phyloP scores from a whole-genome alignment of 163 green algal species.

The Scenedesmus sp. region DNA sequence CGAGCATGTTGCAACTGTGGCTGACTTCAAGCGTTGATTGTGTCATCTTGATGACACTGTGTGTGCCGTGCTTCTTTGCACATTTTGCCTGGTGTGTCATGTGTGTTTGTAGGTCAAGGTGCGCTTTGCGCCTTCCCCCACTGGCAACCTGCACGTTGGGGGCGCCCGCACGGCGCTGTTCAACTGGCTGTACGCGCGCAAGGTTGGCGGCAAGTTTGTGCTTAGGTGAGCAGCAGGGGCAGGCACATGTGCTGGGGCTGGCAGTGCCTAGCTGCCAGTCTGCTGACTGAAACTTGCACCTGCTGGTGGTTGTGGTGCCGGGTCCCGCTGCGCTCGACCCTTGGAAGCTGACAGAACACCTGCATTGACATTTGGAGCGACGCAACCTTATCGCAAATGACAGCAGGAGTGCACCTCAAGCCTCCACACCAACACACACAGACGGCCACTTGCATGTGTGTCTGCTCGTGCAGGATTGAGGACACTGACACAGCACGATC shows the following conservation, averaged over 20 bases:
- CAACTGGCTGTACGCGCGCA: conserved; percentile 98
- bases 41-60: too few species aligned
- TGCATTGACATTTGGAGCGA: too few species aligned
- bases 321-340: too few species aligned
- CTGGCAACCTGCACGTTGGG: conserved; percentile 97
- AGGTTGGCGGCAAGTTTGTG: conserved; percentile 93
- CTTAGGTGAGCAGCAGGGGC: conserved; percentile 75
- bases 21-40: too few species aligned
- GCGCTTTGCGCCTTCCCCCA: conserved; percentile 98
- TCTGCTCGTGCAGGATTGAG: conserved; percentile 83
- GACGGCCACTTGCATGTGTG: too few species aligned
- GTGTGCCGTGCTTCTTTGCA: too few species aligned
- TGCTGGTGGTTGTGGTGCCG: not conserved
- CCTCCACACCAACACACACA: too few species aligned
- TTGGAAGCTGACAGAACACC: too few species aligned
- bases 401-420: too few species aligned
- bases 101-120: conserved; percentile 80
- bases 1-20: not conserved
- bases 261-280: not conserved
- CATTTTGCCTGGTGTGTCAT: not conserved
- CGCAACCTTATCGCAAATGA: too few species aligned
- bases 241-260: not conserved
- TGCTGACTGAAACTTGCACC: not conserved
- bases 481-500: conserved; percentile 97
- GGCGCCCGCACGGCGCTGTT: conserved; percentile 98